phyloP scores from a whole-genome alignment of 2,329 filamentous ascomycete species.

The Cladosporium halotolerans region DNA sequence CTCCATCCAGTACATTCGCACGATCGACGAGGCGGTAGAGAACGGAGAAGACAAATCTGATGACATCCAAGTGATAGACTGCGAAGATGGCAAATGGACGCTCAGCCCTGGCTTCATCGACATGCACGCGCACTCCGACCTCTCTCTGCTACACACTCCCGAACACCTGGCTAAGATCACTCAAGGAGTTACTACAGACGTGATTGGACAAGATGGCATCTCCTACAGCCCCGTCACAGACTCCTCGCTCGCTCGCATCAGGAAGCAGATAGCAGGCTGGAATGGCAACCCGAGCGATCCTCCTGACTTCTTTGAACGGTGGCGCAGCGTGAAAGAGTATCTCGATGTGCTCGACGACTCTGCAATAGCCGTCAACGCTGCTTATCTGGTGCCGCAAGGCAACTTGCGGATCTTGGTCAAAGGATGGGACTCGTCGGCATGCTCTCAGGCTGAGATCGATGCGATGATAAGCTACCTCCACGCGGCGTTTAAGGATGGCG shows the following conservation, averaged over 20 bases:
- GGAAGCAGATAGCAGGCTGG: conserved; percentile 27
- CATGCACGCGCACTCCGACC: conserved; percentile 28
- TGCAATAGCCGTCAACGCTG: conserved; percentile 22
- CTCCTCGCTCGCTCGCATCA: conserved; percentile 19
- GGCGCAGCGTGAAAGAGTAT: conserved; percentile 23
- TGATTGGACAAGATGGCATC: conserved; percentile 28
- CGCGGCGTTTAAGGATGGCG: conserved; percentile 20
- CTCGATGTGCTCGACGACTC: conserved; percentile 22
- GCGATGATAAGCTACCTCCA: conserved; percentile 20
- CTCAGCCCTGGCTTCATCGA: conserved; percentile 27
- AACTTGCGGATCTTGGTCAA: conserved; percentile 25
- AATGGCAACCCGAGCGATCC: conserved; percentile 23
- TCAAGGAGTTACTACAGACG: conserved; percentile 25
- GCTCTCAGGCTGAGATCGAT: conserved; percentile 19
- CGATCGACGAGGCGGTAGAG: neutral
- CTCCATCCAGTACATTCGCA: conserved; percentile 15
- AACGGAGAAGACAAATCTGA: neutral
- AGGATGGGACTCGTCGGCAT: conserved; percentile 20
- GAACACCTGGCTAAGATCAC: conserved; percentile 25
- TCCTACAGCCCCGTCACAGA: conserved; percentile 23
- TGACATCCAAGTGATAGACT: conserved; percentile 19
- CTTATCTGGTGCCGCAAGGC: conserved; percentile 25
- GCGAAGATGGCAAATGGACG: conserved; percentile 21
- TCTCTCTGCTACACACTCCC: conserved; percentile 24
- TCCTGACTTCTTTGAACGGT: conserved; percentile 23